These are phyloP conservation scores for Suillus clintonianus DNA, from an alignment of 768 basidiomycete genomes.

Conservation along the genomic window DNA sequence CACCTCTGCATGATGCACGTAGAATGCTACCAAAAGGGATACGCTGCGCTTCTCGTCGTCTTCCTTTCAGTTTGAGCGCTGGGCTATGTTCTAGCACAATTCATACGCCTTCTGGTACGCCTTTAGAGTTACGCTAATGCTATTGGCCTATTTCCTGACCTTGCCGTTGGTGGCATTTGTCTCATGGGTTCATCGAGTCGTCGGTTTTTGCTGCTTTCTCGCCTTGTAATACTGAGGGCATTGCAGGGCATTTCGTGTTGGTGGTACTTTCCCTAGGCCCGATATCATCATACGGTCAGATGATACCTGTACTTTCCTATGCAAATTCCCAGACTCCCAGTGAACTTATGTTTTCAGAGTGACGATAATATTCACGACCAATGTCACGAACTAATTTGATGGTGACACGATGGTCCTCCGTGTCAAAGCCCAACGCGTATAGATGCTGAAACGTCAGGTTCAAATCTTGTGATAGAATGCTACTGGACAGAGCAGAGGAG, in stretches of 20 bases:
- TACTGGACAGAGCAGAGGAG: not conserved
- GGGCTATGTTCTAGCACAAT: not conserved
- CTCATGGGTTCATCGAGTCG: not conserved
- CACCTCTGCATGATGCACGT: not conserved
- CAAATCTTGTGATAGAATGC: not conserved
- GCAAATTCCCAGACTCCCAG: constrained; percentile 6
- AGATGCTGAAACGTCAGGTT: not conserved
- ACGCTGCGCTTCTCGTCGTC: not conserved
- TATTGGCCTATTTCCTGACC: too few relatives aligned
- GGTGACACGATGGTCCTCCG: not conserved
- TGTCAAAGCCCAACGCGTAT: too few relatives aligned
- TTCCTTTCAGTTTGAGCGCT: not conserved
- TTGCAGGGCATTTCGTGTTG: too few relatives aligned
- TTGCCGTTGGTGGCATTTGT: not conserved
- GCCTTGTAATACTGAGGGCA: too few relatives aligned
- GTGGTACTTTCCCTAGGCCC: too few relatives aligned
- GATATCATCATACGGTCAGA: too few relatives aligned
- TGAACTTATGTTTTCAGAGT: not conserved
- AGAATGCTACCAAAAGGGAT: not conserved
- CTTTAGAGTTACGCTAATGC: too few relatives aligned
- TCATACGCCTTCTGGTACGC: not conserved
- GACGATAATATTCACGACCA: constrained; percentile 5
- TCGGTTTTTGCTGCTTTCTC: too few relatives aligned
- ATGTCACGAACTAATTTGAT: constrained; percentile 16
- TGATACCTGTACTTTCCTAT: too few relatives aligned